These are phyloP conservation scores for Trebouxia sp. DNA, from an alignment of 139 green algal species.

Conservation along the genomic window DNA sequence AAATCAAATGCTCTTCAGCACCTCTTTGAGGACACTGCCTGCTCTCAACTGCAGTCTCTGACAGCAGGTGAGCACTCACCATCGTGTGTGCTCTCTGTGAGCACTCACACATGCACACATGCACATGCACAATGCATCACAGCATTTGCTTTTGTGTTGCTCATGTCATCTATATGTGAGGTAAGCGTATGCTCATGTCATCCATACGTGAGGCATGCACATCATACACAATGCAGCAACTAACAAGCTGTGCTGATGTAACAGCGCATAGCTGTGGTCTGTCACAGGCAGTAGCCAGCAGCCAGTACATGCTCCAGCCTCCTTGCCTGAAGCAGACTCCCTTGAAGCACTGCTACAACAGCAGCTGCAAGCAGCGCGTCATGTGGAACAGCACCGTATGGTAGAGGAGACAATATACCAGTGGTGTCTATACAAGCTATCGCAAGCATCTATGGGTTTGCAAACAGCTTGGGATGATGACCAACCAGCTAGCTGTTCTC, in stretches of 20 bases:
- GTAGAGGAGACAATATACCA: conserved; percentile 24
- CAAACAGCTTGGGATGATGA: neutral
- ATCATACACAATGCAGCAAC: no score
- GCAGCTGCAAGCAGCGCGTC: neutral
- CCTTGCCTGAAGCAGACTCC: neutral
- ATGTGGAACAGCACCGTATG: conserved; percentile 12
- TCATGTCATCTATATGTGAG: no score
- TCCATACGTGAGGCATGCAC: no score
- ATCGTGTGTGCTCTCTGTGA: no score
- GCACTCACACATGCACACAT: no score
- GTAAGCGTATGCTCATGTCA: no score
- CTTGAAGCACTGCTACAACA: neutral
- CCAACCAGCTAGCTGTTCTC: neutral
- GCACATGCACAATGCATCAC: no score
- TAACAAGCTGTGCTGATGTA: no score
- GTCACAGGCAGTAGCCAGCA: neutral
- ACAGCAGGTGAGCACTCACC: no score
- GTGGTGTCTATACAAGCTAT: conserved; percentile 9
- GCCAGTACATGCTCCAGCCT: neutral
- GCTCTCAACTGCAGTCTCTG: neutral
- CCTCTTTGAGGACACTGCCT: conserved; percentile 12
- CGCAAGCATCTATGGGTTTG: neutral
- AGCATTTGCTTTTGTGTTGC: no score
- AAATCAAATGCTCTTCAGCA: neutral
- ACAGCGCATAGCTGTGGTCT: no score